A percentile compares a stretch with the other conserved stretches of the same genome.
Conservation (phyloP, 2,329 filamentous ascomycete species). For the Leptographium wingfieldii region DNA sequence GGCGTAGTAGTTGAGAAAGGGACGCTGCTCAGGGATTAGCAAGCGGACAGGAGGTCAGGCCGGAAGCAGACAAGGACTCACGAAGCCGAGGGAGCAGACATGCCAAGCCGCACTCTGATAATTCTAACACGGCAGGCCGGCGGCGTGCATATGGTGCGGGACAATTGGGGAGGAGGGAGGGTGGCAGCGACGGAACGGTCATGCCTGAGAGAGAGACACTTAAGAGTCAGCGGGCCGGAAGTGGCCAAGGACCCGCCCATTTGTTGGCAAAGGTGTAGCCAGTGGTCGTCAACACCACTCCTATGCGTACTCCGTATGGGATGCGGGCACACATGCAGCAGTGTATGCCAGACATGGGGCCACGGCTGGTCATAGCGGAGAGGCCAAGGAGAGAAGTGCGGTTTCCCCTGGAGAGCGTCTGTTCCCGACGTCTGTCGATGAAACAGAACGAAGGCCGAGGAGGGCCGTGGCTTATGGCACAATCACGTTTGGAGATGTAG, state of each 20-base stretch:
- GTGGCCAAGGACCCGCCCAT: not conserved
- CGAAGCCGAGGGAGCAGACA: conserved; percentile 52
- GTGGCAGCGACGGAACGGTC: not conserved
- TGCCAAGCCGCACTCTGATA: not conserved
- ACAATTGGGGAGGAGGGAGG: not conserved
- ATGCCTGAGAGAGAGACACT: not conserved
- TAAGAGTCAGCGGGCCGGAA: not conserved
- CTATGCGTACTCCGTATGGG: not conserved
- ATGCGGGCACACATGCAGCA: not conserved
- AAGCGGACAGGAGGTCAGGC: no score
- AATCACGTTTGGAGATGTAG: no score
- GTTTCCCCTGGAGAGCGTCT: not conserved
- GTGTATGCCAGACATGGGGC: not conserved
- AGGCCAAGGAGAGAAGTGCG: not conserved
- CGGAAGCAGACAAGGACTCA: conserved; percentile 40
- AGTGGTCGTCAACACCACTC: not conserved
- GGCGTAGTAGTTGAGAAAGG: conserved; percentile 75
- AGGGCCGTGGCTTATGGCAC: not conserved
- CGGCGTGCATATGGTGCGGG: not conserved
- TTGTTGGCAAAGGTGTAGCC: not conserved
- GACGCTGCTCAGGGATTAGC: conserved; percentile 41
- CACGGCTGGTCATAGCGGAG: not conserved
- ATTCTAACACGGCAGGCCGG: not conserved
- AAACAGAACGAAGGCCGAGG: not conserved
- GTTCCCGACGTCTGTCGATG: not conserved